Evolutionary conservation across 2,329 filamentous ascomycete genomes (phyloP).

Genomic region (Beauveria sp.): DNA sequence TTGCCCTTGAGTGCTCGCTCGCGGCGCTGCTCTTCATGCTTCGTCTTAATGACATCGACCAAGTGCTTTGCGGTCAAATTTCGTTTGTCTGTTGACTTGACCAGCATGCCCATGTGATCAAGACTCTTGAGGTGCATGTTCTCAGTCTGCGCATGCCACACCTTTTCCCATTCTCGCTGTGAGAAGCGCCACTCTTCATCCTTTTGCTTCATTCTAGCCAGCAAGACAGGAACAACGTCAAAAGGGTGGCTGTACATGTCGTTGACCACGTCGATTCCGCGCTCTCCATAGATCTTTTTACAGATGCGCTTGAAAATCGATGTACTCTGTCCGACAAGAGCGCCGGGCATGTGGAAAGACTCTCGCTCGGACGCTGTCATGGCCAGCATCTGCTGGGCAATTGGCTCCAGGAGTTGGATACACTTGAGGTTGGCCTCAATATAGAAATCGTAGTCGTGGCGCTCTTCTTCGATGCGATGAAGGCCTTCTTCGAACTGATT

Average conservation of each 20-base stretch:
- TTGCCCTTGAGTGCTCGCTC: conserved; percentile 55
- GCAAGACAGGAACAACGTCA: conserved; percentile 78
- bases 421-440: conserved; percentile 93
- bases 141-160: conserved; percentile 94
- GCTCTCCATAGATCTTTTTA: conserved; percentile 94
- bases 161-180: conserved; percentile 96
- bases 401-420: conserved; percentile 90
- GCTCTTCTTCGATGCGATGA: conserved; percentile 93
- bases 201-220: conserved; percentile 88
- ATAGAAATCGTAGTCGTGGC: conserved; percentile 97
- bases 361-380: conserved; percentile 67
- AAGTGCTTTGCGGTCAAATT: conserved; percentile 85
- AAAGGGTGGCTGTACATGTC: conserved; percentile 81
- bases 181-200: conserved; percentile 97
- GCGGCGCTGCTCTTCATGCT: conserved; percentile 82
- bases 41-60: conserved; percentile 83
- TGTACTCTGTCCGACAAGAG: conserved; percentile 85
- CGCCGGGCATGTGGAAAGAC: conserved; percentile 70
- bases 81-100: conserved; percentile 84
- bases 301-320: conserved; percentile 96
- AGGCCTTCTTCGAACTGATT: conserved; percentile 91
- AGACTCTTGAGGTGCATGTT: conserved; percentile 93
- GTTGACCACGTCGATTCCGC: conserved; percentile 75
- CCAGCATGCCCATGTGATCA: conserved; percentile 90
- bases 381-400: conserved; percentile 80